These are phyloP conservation scores for Aspergillus fumigatus DNA, from an alignment of 2,329 filamentous ascomycete genomes.

Conservation along the genomic window DNA sequence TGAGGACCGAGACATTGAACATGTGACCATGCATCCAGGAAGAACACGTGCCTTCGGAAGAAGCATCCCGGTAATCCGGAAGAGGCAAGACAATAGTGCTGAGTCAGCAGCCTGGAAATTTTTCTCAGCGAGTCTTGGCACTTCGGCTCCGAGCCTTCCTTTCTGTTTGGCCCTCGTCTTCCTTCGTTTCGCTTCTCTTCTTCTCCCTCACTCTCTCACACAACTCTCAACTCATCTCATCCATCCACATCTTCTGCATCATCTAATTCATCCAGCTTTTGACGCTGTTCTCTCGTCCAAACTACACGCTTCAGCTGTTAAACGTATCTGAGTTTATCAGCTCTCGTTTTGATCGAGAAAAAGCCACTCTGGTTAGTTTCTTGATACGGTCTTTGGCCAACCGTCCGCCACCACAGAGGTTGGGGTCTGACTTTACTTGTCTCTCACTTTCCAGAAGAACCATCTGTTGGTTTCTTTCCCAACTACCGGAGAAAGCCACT, in stretches of 20 bases:
- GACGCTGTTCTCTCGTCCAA: constrained; percentile 11
- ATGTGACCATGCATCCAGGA: background rate
- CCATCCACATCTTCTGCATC: constrained; percentile 3
- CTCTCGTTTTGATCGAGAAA: constrained; percentile 6
- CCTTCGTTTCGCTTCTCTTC: constrained; percentile 9
- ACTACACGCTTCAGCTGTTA: constrained; percentile 5
- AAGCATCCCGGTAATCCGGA: background rate
- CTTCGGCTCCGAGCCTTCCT: constrained; percentile 19
- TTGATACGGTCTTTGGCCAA: constrained; percentile 4
- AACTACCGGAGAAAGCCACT: constrained; percentile 34
- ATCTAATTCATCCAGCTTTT: constrained; percentile 10
- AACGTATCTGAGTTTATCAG: constrained; percentile 4
- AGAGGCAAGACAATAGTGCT: background rate
- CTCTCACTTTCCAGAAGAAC: constrained; percentile 21
- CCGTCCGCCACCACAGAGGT: constrained; percentile 3
- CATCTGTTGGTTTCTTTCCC: constrained; percentile 31
- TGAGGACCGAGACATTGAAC: background rate
- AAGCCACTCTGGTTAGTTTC: constrained; percentile 17
- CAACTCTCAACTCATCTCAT: background rate
- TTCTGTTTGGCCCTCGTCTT: constrained; percentile 20
- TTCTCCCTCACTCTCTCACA: background rate
- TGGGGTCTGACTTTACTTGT: constrained; percentile 13
- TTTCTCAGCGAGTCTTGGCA: constrained; percentile 13
- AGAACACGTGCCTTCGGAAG: constrained; percentile 4
- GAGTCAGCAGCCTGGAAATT: background rate